Evolutionary conservation across 148 eudicot species (phyloP).

Genomic region (Oxyria digyna): DNA sequence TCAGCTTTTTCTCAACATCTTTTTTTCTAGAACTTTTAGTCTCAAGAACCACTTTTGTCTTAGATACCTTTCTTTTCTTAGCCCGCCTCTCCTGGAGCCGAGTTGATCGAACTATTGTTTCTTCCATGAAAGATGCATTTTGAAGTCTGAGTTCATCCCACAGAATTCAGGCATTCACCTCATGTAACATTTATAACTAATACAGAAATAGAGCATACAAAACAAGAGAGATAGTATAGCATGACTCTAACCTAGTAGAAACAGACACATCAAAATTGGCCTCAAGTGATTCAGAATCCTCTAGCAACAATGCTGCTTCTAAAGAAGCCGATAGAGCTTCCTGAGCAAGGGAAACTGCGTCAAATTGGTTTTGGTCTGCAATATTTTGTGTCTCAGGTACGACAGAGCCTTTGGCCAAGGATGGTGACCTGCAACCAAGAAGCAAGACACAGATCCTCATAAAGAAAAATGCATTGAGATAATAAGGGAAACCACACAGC

Average conservation of each 20-base stretch:
- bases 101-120: constrained; percentile 61
- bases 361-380: constrained; percentile 25
- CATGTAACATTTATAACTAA: neutral
- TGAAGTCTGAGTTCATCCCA: constrained; percentile 22
- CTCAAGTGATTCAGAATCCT: constrained; percentile 25
- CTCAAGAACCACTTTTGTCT: constrained; percentile 30
- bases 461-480: neutral
- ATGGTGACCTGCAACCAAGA: constrained; percentile 33
- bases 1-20: constrained; percentile 20
- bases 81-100: constrained; percentile 67
- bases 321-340: constrained; percentile 83
- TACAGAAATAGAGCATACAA: neutral
- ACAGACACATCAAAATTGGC: constrained; percentile 26
- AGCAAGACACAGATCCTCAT: neutral
- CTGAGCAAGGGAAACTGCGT: constrained; percentile 57
- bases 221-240: neutral
- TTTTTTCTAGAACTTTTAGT: constrained; percentile 17
- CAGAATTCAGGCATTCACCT: neutral
- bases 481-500: neutral
- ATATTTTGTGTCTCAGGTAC: constrained; percentile 16
- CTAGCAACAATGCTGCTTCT: constrained; percentile 47
- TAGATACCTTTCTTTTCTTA: constrained; percentile 39
- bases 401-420: constrained; percentile 17
- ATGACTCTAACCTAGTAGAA: constrained; percentile 28
- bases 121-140: constrained; percentile 22